Evolutionary conservation across 768 basidiomycete genomes (phyloP).

Genomic region (Amanita inopinata): DNA sequence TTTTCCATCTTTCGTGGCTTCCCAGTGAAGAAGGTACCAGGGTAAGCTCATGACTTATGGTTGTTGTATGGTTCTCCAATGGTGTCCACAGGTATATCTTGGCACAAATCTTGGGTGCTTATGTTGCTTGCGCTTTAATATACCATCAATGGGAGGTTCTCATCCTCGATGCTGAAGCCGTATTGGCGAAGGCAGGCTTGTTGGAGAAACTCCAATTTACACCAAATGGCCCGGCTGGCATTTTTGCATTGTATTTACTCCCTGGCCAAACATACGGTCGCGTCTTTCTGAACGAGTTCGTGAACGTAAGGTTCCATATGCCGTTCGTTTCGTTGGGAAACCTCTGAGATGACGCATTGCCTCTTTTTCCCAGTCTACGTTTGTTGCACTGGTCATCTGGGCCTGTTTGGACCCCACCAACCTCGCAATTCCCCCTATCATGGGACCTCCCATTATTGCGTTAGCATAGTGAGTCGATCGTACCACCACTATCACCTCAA

Average conservation of each 20-base stretch:
- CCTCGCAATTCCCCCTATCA: slow-evolving; percentile 40
- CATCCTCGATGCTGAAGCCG: slow-evolving; percentile 10
- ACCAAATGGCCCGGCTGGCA: slow-evolving; percentile 12
- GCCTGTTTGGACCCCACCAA: slow-evolving; percentile 49
- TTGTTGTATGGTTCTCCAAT: too few relatives aligned
- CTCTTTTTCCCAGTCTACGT: slow-evolving; percentile 20
- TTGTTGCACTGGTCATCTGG: slow-evolving; percentile 45
- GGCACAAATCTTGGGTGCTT: slow-evolving; percentile 15
- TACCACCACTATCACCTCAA: background rate
- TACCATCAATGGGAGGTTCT: slow-evolving; percentile 12
- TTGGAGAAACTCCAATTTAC: slow-evolving; percentile 8
- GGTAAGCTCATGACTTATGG: slow-evolving; percentile 1
- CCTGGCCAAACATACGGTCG: slow-evolving; percentile 10
- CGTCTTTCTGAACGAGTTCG: slow-evolving; percentile 13
- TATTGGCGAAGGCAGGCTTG: slow-evolving; percentile 3
- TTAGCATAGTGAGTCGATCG: slow-evolving; percentile 45
- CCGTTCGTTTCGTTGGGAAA: background rate
- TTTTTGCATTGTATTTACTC: slow-evolving; percentile 14
- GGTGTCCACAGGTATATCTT: slow-evolving; percentile 10
- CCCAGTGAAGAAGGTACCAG: slow-evolving; percentile 10
- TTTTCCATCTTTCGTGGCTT: slow-evolving; percentile 11
- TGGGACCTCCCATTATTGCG: slow-evolving; percentile 42
- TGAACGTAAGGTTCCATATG: slow-evolving; percentile 6
- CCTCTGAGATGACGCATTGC: background rate
- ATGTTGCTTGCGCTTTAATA: slow-evolving; percentile 10